These are phyloP conservation scores for Mortierella sp. DNA, from an alignment of 371 early-diverging fungal species.

Conservation along the genomic window DNA sequence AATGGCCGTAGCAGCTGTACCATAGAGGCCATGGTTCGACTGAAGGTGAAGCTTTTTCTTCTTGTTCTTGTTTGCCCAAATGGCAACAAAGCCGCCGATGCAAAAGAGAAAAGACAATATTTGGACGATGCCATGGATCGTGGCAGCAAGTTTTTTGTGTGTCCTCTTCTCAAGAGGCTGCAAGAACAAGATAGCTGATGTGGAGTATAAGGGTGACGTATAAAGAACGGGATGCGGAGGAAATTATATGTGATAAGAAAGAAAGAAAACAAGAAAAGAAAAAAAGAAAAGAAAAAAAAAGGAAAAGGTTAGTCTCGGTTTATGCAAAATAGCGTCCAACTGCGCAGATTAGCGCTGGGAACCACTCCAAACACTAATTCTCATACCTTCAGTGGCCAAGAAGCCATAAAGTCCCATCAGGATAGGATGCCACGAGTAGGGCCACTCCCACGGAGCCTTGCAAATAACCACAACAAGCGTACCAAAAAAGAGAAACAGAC, in stretches of 20 bases:
- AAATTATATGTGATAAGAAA: too few relatives aligned
- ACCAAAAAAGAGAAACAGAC: conserved; percentile 39
- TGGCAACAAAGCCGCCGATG: conserved; percentile 25
- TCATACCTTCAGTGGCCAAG: conserved; percentile 45
- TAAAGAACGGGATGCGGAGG: too few relatives aligned
- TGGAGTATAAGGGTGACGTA: background rate
- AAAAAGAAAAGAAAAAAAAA: background rate
- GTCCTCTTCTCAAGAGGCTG: conserved; percentile 29
- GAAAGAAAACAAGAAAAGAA: background rate
- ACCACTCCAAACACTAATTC: background rate
- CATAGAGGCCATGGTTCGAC: conserved; percentile 36
- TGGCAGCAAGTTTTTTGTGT: conserved; percentile 14
- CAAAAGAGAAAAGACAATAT: conserved; percentile 28
- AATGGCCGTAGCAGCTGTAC: conserved; percentile 20
- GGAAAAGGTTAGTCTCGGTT: background rate
- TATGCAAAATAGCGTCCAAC: too few relatives aligned
- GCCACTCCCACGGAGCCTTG: conserved; percentile 50
- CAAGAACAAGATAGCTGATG: conserved; percentile 36
- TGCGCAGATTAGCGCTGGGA: background rate
- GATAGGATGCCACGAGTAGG: conserved; percentile 54
- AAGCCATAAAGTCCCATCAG: conserved; percentile 51
- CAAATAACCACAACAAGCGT: conserved; percentile 16
- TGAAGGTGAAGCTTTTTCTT: conserved; percentile 30
- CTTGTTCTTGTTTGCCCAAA: conserved; percentile 37
- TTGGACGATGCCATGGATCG: conserved; percentile 30